phyloP scores from a whole-genome alignment of 176 grass and related monocot species.

The Rhynchospora tenuis region DNA sequence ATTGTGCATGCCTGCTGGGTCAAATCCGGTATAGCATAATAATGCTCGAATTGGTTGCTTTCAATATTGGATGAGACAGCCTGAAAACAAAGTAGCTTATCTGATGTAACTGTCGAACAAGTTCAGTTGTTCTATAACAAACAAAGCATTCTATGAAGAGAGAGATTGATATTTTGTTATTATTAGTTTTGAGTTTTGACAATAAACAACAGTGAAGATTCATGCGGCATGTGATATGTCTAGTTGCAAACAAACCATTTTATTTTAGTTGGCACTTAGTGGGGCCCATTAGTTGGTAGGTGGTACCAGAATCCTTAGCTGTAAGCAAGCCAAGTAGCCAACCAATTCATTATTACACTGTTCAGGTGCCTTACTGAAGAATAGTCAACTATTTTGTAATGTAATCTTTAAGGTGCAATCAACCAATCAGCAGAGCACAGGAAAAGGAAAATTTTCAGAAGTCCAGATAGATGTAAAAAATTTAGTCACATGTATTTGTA shows the following conservation, averaged over 20 bases:
- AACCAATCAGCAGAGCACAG: background rate
- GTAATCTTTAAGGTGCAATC: background rate
- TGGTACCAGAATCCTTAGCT: conserved; percentile 24
- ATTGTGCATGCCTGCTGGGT: background rate
- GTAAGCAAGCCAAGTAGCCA: conserved; percentile 2
- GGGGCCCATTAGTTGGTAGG: conserved; percentile 26
- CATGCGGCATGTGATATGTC: conserved; percentile 11
- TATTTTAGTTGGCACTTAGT: conserved; percentile 18
- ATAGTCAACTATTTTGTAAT: conserved; percentile 1
- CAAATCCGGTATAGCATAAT: background rate
- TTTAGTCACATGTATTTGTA: background rate
- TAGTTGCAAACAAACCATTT: conserved; percentile 15
- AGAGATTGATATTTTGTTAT: background rate
- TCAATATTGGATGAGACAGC: background rate
- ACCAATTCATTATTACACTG: conserved; percentile 8
- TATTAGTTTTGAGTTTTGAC: background rate
- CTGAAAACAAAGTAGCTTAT: background rate
- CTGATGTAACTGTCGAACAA: background rate
- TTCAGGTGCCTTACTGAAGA: conserved; percentile 3
- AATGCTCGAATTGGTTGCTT: background rate
- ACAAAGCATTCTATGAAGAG: background rate
- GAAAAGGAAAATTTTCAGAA: background rate
- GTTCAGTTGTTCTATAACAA: background rate
- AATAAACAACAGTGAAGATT: conserved; percentile 14
- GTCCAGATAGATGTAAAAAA: background rate